Evolutionary conservation across 169 alveolate species (phyloP), one percentile per base, ranked within the genome.

Genomic region (Plasmodium vinckei): DNA sequence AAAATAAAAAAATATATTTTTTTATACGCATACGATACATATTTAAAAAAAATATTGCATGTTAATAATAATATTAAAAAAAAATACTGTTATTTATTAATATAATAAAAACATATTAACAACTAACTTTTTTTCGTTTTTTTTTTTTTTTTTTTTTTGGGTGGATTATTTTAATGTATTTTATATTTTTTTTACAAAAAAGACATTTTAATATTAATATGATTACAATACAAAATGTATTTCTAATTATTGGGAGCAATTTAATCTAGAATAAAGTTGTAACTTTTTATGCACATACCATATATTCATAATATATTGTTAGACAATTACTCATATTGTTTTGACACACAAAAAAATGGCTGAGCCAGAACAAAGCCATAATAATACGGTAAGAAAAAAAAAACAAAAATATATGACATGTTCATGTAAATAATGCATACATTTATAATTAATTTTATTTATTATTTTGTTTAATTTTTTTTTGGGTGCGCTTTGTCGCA

Each of bases 301-400:
- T 27, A 33, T 33, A 33, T 33, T 33, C 42, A 33, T 33, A 33
- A 33, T 7, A 33, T 33, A 33, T 33, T 33, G 42, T 33, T 63
- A 68, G 77, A 77, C 56, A 77, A 64, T 21, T 47, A 64, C 51
- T 63, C 69, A 3, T 63, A 64, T 51, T 33, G 88, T 64, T 77
- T 75, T 63, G 88, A 46, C 27, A 42, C 69, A 61, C 44, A 75
- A 44, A 63, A 63, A 33, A 63, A 53, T 65, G 51, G 65, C 49
- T 17, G 61, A 23, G 15, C 65, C 88, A 77, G 88, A 77, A 77
- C 88, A 77, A 68, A 77, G 54, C 61, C 49, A 12, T 68, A 77
- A 69, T 23, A 64, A 49, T 47, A 57, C 49, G 57, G 75, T 64
- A 77, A 63, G 44, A 19, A 65, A 23, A n/a, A n/a, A 19, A 53